Evolutionary conservation across 306 rosid species (phyloP).

Genomic region (Gastrolobium villosum): DNA sequence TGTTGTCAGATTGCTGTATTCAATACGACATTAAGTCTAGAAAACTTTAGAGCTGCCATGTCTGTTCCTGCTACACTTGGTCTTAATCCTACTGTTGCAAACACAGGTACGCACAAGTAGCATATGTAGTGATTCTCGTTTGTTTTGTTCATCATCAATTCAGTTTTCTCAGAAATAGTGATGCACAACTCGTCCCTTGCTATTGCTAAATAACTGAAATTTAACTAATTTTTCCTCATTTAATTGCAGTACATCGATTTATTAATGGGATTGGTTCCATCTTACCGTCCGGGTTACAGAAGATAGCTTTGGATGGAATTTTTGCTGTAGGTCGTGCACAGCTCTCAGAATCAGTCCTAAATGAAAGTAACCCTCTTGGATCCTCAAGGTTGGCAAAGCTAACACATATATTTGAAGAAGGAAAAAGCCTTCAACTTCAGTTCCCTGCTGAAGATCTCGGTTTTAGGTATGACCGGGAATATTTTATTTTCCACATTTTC

Average conservation of each 20-base stretch:
- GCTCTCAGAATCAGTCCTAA: conserved; percentile 73
- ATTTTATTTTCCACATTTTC: conserved; percentile 35
- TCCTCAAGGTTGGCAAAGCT: conserved; percentile 81
- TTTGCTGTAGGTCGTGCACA: conserved; percentile 87
- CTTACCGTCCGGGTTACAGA: conserved; percentile 80
- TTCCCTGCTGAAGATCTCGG: conserved; percentile 99
- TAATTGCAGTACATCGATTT: conserved; percentile 74
- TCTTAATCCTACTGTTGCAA: conserved; percentile 90
- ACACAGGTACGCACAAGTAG: conserved; percentile 68
- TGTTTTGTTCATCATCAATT: conserved; percentile 36
- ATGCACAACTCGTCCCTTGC: conserved; percentile 32
- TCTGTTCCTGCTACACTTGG: conserved; percentile 94
- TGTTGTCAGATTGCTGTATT: conserved; percentile 74
- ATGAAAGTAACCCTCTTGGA: conserved; percentile 85
- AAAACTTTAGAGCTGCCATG: conserved; percentile 95
- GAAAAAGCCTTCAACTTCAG: conserved; percentile 97
- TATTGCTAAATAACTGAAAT: conserved; percentile 39
- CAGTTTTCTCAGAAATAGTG: conserved; percentile 29
- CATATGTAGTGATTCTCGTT: conserved; percentile 19
- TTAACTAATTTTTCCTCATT: conserved; percentile 37
- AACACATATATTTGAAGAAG: conserved; percentile 86
- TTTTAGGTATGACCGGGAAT: conserved; percentile 69
- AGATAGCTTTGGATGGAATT: conserved; percentile 82
- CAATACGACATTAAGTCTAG: conserved; percentile 83
- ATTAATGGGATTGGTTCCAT: conserved; percentile 70